Conservation (phyloP, 2,329 filamentous ascomycete genomes). For the Fusarium sp. region DNA sequence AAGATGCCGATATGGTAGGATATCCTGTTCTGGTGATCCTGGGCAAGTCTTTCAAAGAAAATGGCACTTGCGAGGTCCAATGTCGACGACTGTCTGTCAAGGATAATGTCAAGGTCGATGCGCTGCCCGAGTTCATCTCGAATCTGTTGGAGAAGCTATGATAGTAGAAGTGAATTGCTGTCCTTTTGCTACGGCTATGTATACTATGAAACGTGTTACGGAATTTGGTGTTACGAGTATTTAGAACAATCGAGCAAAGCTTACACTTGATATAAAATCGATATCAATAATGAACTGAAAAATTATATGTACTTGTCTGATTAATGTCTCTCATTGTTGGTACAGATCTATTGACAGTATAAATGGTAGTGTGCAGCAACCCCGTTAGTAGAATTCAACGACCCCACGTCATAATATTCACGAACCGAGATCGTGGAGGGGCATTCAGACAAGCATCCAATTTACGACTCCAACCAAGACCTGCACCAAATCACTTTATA, state of each 20-base stretch:
- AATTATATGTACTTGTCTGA: background rate
- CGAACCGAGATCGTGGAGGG: constrained; percentile 45
- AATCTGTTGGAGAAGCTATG: constrained; percentile 62
- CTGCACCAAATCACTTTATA: constrained; percentile 13
- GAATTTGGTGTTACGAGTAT: background rate
- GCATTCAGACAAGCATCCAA: constrained; percentile 25
- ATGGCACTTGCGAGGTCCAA: constrained; percentile 77
- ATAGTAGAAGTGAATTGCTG: background rate
- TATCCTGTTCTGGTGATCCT: constrained; percentile 87
- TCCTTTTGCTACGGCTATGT: constrained; percentile 5
- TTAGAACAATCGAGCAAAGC: background rate
- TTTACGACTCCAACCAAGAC: constrained; percentile 13
- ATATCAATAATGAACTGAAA: background rate
- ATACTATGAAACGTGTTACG: background rate
- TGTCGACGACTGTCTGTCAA: constrained; percentile 75
- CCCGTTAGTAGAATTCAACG: constrained; percentile 48
- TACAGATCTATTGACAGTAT: background rate
- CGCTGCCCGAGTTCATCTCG: constrained; percentile 58
- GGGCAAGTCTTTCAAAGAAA: constrained; percentile 74
- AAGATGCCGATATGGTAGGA: constrained; percentile 88
- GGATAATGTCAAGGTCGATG: constrained; percentile 64
- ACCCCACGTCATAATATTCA: constrained; percentile 50
- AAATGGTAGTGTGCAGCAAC: constrained; percentile 12
- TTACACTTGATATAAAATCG: background rate
- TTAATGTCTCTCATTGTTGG: background rate